Evolutionary conservation across 2,329 filamentous ascomycete genomes (phyloP).

Genomic region (Parafenestella ontariensis): DNA sequence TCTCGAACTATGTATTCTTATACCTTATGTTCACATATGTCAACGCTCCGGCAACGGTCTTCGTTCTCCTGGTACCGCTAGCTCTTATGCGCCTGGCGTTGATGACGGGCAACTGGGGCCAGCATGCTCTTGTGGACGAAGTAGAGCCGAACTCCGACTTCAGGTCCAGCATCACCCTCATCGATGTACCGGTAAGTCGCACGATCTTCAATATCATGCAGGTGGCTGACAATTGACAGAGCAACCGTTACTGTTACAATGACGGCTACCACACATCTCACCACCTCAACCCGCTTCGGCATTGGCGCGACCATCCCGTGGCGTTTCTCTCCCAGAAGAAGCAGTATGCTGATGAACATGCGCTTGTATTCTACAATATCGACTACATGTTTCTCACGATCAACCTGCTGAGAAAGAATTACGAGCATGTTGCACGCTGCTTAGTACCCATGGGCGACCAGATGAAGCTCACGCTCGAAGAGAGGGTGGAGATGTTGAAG

Average conservation of each 20-base stretch:
- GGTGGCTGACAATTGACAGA: slow-evolving; percentile 55
- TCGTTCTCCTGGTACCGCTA: slow-evolving; percentile 72
- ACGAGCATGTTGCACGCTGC: slow-evolving; percentile 71
- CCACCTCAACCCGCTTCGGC: slow-evolving; percentile 77
- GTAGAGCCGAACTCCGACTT: slow-evolving; percentile 79
- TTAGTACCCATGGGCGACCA: slow-evolving; percentile 78
- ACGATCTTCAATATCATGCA: too few species aligned
- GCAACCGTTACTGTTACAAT: slow-evolving; percentile 83
- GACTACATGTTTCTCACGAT: slow-evolving; percentile 81
- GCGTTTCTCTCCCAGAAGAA: slow-evolving; percentile 75
- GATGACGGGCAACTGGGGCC: slow-evolving; percentile 86
- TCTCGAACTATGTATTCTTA: slow-evolving; percentile 57
- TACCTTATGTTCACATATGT: slow-evolving; percentile 56
- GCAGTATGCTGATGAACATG: slow-evolving; percentile 70
- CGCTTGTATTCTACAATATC: slow-evolving; percentile 80
- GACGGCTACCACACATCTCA: slow-evolving; percentile 85
- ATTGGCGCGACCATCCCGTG: slow-evolving; percentile 81
- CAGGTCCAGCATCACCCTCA: slow-evolving; percentile 77
- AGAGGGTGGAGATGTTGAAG: slow-evolving; percentile 68
- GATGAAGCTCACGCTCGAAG: slow-evolving; percentile 68
- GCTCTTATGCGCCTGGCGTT: slow-evolving; percentile 71
- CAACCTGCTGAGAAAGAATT: slow-evolving; percentile 73
- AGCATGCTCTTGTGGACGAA: slow-evolving; percentile 81
- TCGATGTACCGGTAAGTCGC: slow-evolving; percentile 74
- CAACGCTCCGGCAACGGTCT: slow-evolving; percentile 65